Evolutionary conservation across 805 yeast species (phyloP).

Genomic region (Candida stauntonica): DNA sequence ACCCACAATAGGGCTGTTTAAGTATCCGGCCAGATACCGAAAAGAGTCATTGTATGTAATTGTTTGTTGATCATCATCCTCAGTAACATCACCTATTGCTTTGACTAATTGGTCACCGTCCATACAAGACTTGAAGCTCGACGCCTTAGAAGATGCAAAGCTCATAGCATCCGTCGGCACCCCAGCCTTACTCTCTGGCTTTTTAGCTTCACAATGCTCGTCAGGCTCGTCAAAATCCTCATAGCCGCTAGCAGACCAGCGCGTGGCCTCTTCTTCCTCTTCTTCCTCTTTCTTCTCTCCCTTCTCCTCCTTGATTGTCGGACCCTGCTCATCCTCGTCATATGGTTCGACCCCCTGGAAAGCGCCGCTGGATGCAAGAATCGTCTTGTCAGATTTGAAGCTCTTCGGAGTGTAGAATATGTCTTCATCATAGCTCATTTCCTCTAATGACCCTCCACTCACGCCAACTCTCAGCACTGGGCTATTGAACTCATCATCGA

Average conservation of each 20-base stretch:
- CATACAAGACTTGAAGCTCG: constrained; percentile 24
- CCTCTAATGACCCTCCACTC: constrained; percentile 12
- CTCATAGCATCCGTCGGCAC: neutral
- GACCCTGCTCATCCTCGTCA: constrained; percentile 2
- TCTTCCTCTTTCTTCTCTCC: constrained; percentile 3
- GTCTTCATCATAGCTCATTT: constrained; percentile 16
- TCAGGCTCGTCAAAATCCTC: neutral
- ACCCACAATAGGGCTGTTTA: constrained; percentile 25
- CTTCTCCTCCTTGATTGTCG: neutral
- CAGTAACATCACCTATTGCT: constrained; percentile 1
- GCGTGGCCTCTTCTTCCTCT: constrained; percentile 10
- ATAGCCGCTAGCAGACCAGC: constrained; percentile 10
- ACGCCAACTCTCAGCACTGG: constrained; percentile 22
- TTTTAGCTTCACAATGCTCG: no score
- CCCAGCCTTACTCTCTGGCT: neutral
- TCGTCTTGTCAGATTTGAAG: constrained; percentile 8
- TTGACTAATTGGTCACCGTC: constrained; percentile 10
- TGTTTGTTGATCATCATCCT: constrained; percentile 1
- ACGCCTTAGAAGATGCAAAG: constrained; percentile 5
- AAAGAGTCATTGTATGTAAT: constrained; percentile 37
- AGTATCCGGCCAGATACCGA: constrained; percentile 37
- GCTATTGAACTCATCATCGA: constrained; percentile 22
- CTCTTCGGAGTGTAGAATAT: constrained; percentile 25
- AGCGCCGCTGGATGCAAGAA: constrained; percentile 2
- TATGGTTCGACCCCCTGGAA: constrained; percentile 2